Conservation (phyloP, 2,329 filamentous ascomycete species). For the Trichoderma atrobrunneum region DNA sequence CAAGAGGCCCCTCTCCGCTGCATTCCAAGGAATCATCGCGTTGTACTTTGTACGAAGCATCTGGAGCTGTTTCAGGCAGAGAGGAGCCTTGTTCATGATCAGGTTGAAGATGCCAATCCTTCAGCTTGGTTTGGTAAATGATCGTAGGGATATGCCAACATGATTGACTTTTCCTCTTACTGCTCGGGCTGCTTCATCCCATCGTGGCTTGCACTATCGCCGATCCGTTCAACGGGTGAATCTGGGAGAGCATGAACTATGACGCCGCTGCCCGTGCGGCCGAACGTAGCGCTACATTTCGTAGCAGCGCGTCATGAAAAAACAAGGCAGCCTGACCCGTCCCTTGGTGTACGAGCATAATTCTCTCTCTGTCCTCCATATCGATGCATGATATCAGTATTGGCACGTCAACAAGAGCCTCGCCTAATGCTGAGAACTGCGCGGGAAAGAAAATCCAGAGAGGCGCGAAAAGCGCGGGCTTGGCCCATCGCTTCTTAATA, state of each 20-base stretch:
- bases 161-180: background rate
- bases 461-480: slow-evolving; percentile 9
- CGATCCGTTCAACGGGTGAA: background rate
- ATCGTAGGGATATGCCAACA: background rate
- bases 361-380: background rate
- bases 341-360: background rate
- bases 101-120: background rate
- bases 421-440: background rate
- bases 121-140: background rate
- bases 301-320: background rate
- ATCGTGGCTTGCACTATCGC: background rate
- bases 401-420: background rate
- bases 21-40: background rate
- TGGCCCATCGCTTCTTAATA: background rate
- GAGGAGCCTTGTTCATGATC: background rate
- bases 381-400: background rate
- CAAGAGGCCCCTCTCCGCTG: background rate
- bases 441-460: background rate
- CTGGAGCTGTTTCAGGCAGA: background rate
- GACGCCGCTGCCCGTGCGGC: background rate
- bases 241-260: background rate
- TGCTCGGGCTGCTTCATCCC: background rate
- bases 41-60: background rate
- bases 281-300: background rate
- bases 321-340: background rate